phyloP scores from a whole-genome alignment of 2,329 filamentous ascomycete genomes.

The Aspergillus quadrilineatus region DNA sequence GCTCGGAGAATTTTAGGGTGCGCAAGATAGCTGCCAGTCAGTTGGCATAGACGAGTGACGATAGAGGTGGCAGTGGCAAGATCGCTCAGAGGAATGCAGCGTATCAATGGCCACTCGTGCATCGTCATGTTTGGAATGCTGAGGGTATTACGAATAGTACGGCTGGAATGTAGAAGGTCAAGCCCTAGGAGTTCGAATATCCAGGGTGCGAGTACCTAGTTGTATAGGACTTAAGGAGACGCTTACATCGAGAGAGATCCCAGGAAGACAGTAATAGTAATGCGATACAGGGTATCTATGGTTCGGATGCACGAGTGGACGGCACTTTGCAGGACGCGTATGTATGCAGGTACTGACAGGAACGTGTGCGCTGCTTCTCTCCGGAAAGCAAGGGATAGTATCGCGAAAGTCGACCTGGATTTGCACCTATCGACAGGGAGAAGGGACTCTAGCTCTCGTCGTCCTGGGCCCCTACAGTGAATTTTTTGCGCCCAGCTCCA shows the following conservation, averaged over 20 bases:
- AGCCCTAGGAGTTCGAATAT: slow-evolving; percentile 17
- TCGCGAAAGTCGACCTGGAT: slow-evolving; percentile 23
- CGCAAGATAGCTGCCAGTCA: slow-evolving; percentile 18
- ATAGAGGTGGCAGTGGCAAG: slow-evolving; percentile 31
- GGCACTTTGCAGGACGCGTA: slow-evolving; percentile 28
- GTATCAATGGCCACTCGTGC: slow-evolving; percentile 24
- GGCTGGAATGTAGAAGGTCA: slow-evolving; percentile 35
- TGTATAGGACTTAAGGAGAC: slow-evolving; percentile 19
- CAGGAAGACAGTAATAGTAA: slow-evolving; percentile 16
- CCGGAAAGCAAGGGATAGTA: slow-evolving; percentile 34
- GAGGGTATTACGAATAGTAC: slow-evolving; percentile 26
- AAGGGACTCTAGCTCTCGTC: slow-evolving; percentile 54
- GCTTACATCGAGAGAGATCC: slow-evolving; percentile 17
- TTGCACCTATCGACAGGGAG: slow-evolving; percentile 34
- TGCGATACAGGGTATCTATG: slow-evolving; percentile 24
- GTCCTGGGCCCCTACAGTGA: slow-evolving; percentile 73
- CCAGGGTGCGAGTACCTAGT: slow-evolving; percentile 20
- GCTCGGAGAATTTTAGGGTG: slow-evolving; percentile 34
- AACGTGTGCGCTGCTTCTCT: slow-evolving; percentile 35
- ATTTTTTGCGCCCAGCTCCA: slow-evolving; percentile 77
- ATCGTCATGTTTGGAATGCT: slow-evolving; percentile 32
- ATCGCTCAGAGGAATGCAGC: slow-evolving; percentile 33
- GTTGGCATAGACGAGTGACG: slow-evolving; percentile 25
- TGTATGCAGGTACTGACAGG: slow-evolving; percentile 30
- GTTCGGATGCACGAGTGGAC: slow-evolving; percentile 29